A percentile compares a stretch with the other conserved stretches of the same genome.
phyloP scores from a whole-genome alignment of 305 asterid species.

The Ruellia speciosa region DNA sequence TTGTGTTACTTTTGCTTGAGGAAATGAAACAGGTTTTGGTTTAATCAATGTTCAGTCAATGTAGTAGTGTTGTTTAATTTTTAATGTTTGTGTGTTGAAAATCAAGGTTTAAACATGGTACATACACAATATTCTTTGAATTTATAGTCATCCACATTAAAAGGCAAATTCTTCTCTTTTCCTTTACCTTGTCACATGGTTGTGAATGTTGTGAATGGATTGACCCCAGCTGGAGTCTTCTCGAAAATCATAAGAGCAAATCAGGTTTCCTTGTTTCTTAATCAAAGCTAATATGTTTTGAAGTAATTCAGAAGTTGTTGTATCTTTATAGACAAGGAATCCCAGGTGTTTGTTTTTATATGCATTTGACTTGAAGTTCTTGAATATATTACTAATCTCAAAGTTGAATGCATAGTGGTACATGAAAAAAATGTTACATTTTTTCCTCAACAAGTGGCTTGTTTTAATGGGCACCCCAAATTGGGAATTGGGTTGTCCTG shows the following conservation, averaged over 20 bases:
- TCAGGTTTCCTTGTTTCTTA: too few relatives aligned
- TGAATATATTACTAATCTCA: constrained; percentile 5
- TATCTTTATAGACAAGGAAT: constrained; percentile 26
- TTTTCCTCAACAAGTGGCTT: constrained; percentile 15
- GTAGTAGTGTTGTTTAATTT: background rate
- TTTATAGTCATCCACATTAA: too few relatives aligned
- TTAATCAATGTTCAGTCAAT: background rate
- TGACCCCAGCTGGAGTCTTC: too few relatives aligned
- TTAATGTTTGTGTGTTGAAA: too few relatives aligned
- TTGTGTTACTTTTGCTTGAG: background rate
- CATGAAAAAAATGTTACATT: constrained; percentile 11
- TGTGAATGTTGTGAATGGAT: too few relatives aligned
- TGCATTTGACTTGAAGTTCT: constrained; percentile 19
- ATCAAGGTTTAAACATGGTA: too few relatives aligned
- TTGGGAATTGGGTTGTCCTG: background rate
- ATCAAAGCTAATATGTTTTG: background rate
- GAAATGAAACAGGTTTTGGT: background rate
- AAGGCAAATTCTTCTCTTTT: too few relatives aligned
- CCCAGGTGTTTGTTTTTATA: constrained; percentile 18
- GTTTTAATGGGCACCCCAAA: constrained; percentile 16
- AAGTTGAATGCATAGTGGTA: constrained; percentile 16
- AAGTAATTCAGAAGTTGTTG: constrained; percentile 9
- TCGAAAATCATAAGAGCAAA: too few relatives aligned
- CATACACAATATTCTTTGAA: too few relatives aligned
- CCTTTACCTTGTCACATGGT: too few relatives aligned